These are phyloP conservation scores for Erodium chrysanthum DNA, from an alignment of 441 rosid species.

Conservation along the genomic window DNA sequence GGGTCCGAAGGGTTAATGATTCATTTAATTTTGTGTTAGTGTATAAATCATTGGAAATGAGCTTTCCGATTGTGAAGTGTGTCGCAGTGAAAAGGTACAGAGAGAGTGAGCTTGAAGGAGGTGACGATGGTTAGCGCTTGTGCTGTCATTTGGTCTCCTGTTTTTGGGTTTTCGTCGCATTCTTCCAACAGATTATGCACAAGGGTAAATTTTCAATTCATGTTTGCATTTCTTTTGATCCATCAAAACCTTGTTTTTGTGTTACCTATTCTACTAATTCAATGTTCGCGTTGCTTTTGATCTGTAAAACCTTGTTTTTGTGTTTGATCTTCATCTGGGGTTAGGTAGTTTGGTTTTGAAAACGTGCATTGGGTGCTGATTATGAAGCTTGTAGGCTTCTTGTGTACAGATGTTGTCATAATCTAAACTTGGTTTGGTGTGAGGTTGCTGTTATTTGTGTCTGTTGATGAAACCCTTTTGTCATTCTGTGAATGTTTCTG, in stretches of 20 bases:
- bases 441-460: not conserved
- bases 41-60: conserved; percentile 1
- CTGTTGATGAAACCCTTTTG: conserved; percentile 3
- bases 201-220: conserved; percentile 17
- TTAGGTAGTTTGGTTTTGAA: not conserved
- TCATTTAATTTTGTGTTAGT: not conserved
- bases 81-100: not conserved
- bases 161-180: conserved; percentile 12
- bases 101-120: conserved; percentile 9
- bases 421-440: not conserved
- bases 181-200: conserved; percentile 17
- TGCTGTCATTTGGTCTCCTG: conserved; percentile 14
- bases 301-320: too few relatives aligned
- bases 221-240: too few relatives aligned
- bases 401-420: not conserved
- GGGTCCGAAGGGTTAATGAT: not conserved
- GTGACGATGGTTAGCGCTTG: conserved; percentile 25
- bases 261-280: too few relatives aligned
- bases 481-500: not conserved
- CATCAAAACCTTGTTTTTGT: not conserved
- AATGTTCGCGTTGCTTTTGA: too few relatives aligned
- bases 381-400: not conserved
- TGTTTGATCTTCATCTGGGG: not conserved
- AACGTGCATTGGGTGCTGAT: not conserved
- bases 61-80: not conserved